Percentiles rank a stretch among this genome's conserved stretches.
Conservation (phyloP, 805 yeast species). For the Monosporozyma yasuniensis region DNA sequence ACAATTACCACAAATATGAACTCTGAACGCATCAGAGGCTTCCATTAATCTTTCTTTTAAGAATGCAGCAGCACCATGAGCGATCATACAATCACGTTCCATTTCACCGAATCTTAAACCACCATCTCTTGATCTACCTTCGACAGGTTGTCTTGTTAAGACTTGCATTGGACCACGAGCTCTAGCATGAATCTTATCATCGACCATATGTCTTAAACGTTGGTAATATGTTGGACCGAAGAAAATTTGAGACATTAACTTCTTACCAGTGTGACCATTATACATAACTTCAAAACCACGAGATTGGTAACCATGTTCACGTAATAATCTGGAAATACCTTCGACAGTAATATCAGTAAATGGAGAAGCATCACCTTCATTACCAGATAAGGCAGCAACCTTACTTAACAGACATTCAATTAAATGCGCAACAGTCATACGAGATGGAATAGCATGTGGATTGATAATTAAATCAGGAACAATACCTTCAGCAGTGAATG, state of each 20-base stretch:
- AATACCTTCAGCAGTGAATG: slow-evolving; percentile 88
- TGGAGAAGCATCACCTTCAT: slow-evolving; percentile 99
- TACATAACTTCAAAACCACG: slow-evolving; percentile 99
- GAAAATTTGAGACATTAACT: slow-evolving; percentile 95
- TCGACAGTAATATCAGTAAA: slow-evolving; percentile 98
- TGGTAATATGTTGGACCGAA: slow-evolving; percentile 99
- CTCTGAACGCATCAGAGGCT: slow-evolving; percentile 97
- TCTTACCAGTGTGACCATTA: slow-evolving; percentile 97
- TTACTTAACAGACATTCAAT: slow-evolving; percentile 95
- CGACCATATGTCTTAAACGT: slow-evolving; percentile 98
- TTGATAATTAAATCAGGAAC: slow-evolving; percentile 96
- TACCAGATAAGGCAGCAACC: slow-evolving; percentile 88
- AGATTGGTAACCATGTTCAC: slow-evolving; percentile 95
- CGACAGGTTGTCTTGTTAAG: slow-evolving; percentile 95
- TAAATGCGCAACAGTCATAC: slow-evolving; percentile 99
- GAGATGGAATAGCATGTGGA: slow-evolving; percentile 99
- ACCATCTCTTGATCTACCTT: slow-evolving; percentile 99
- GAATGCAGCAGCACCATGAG: slow-evolving; percentile 98
- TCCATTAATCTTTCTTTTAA: slow-evolving; percentile 97
- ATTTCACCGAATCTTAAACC: slow-evolving; percentile 98
- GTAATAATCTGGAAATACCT: slow-evolving; percentile 81
- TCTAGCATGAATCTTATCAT: slow-evolving; percentile 97
- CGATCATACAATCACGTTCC: slow-evolving; percentile 99
- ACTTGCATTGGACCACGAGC: slow-evolving; percentile 99
- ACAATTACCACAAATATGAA: slow-evolving; percentile 96